Base-by-base conservation (phyloP, 73 alveolate genomes). In the Paramecium sonneborni region DNA sequence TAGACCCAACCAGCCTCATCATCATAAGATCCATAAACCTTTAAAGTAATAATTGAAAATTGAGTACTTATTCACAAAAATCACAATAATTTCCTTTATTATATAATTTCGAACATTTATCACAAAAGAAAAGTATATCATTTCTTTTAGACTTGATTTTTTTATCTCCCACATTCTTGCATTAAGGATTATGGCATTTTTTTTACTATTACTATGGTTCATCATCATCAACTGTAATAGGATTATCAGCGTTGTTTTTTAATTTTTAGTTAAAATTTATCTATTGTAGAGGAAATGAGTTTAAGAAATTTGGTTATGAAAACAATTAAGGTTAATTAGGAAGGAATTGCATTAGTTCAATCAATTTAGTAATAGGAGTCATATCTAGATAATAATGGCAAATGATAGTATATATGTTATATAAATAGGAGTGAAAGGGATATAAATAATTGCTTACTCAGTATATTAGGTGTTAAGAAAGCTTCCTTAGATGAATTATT, bases 1-100 rank as follows among this genome's bases (percentile, higher is more conserved):
- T 79, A 34, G 3, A 79, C 20, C 90, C 90, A 79, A 2, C 74
- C 90, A 6, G 72, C 74, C 18, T 79, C 90, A 79, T 79, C 90
- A 14, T 79, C 90, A 23, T 79, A 79, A 15, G 90, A 41, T 20
- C 90, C 90, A 79, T 79, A 79, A 8, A 79, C 86, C 86, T 72
- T 6, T 52, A 15, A 15, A n/a, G n/a, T n/a, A 8, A 72, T 72
- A 35, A 7, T 72, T 12, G 34, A 37, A 37, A 9, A 14, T 15
- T 3, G 8, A 7, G 7, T 72, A 72, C 90, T 44, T 79, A 41
- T 44, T 79, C 76, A 44, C 90, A 79, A 41, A 79, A 79, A 44
- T 79, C 90, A 10, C 90, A 79, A 46, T 1, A 79, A 20, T 79
- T 79, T 79, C 90, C 90, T 79, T 46, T 79, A 39, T 79, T 39